Evolutionary conservation across 192 early-diverging fungal species (phyloP).

Genomic region (Spizellomyces sp.): DNA sequence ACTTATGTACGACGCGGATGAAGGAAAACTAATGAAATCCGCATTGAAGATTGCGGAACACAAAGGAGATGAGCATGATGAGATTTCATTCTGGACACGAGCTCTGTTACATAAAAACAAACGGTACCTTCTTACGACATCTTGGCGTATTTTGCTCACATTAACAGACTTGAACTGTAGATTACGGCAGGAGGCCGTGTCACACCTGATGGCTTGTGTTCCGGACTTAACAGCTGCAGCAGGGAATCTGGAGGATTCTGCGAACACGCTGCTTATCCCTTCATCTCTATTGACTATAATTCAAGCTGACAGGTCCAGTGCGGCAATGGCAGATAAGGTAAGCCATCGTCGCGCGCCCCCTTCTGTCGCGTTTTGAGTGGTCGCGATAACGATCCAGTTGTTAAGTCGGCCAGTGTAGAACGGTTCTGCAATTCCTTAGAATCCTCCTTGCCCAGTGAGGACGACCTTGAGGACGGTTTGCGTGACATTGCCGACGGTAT

Average conservation of each 20-base stretch:
- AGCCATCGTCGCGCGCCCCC: too few relatives aligned
- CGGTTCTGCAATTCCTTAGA: too few relatives aligned
- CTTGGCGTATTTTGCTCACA: too few relatives aligned
- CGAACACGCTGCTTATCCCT: not conserved
- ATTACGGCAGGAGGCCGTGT: not conserved
- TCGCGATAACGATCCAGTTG: too few relatives aligned
- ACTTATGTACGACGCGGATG: conserved; percentile 1
- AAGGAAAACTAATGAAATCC: conserved; percentile 10
- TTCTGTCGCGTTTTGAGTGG: too few relatives aligned
- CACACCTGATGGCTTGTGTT: not conserved
- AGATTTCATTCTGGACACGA: not conserved
- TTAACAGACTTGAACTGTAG: not conserved
- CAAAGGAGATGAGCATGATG: not conserved
- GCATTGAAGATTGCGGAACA: not conserved
- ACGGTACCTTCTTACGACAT: not conserved
- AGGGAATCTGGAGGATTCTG: not conserved
- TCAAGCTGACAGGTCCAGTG: not conserved
- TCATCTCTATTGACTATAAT: not conserved
- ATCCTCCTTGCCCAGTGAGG: too few relatives aligned
- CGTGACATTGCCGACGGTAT: too few relatives aligned
- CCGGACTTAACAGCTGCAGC: not conserved
- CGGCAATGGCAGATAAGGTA: too few relatives aligned
- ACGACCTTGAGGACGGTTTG: too few relatives aligned
- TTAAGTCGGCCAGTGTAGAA: too few relatives aligned
- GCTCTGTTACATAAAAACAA: not conserved